Conservation (phyloP, 805 yeast genomes). For the Wickerhamiella allomyrinae region DNA sequence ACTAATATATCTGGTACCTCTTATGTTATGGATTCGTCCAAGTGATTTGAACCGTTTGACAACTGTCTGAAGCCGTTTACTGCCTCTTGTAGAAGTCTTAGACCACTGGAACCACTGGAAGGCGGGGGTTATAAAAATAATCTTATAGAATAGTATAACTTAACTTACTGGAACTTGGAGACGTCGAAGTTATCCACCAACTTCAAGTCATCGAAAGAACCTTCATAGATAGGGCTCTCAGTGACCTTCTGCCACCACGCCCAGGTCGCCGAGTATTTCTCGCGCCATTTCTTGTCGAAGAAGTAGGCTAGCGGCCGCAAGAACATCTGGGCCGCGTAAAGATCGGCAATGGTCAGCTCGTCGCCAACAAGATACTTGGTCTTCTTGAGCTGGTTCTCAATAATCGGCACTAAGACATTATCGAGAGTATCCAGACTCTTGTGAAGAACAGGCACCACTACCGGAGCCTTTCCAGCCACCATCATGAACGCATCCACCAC, state of each 20-base stretch:
- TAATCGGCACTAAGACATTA: slow-evolving; percentile 12
- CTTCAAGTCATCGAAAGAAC: slow-evolving; percentile 37
- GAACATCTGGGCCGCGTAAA: slow-evolving; percentile 36
- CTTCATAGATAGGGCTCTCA: slow-evolving; percentile 33
- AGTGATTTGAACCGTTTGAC: slow-evolving; percentile 18
- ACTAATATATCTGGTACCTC: slow-evolving; percentile 18
- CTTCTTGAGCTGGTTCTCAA: slow-evolving; percentile 34
- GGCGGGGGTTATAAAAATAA: too few relatives aligned
- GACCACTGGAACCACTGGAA: too few relatives aligned
- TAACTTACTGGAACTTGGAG: too few relatives aligned
- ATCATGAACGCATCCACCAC: slow-evolving; percentile 42
- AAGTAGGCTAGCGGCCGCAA: slow-evolving; percentile 42
- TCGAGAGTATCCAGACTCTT: slow-evolving; percentile 30
- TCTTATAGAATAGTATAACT: too few relatives aligned
- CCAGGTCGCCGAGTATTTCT: slow-evolving; percentile 42
- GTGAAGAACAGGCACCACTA: slow-evolving; percentile 59
- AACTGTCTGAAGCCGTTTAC: slow-evolving; percentile 15
- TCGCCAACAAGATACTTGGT: slow-evolving; percentile 63
- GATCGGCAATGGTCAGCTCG: slow-evolving; percentile 50
- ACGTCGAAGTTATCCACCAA: slow-evolving; percentile 51
- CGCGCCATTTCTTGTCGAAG: slow-evolving; percentile 54
- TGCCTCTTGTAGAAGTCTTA: too few relatives aligned
- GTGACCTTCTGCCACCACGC: slow-evolving; percentile 58
- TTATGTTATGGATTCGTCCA: slow-evolving; percentile 18
- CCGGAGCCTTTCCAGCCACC: slow-evolving; percentile 50